Evolutionary conservation across 441 rosid species (phyloP).

Genomic region (Pelargonium fulgidum): DNA sequence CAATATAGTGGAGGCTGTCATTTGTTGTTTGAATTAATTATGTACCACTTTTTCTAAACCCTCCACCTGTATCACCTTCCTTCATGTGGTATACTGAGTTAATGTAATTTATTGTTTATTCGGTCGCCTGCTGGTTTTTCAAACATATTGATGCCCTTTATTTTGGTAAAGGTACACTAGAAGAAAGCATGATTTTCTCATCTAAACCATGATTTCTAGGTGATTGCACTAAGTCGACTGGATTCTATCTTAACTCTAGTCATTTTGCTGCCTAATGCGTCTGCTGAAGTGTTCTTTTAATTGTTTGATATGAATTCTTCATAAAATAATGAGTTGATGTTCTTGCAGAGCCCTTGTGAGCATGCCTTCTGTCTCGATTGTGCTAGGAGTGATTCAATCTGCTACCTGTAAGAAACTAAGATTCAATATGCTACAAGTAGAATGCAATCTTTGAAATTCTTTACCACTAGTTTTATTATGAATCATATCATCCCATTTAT

Average conservation of each 20-base stretch:
- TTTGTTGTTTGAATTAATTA: too few species aligned
- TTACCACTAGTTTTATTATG: too few species aligned
- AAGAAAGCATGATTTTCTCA: too few species aligned
- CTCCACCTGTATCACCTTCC: neutral
- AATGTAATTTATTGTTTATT: neutral
- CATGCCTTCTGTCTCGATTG: conserved; percentile 93
- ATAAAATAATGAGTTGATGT: conserved; percentile 14
- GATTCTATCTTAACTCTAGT: too few species aligned
- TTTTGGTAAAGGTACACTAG: too few species aligned
- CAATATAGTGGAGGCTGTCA: too few species aligned
- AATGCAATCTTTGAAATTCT: neutral
- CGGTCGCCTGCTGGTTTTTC: neutral
- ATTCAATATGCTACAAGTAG: neutral
- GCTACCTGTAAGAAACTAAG: conserved; percentile 70
- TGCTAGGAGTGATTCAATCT: conserved; percentile 88
- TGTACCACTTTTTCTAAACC: neutral
- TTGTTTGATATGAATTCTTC: conserved; percentile 2
- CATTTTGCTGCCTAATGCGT: too few species aligned
- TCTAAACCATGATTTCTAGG: too few species aligned
- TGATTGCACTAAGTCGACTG: too few species aligned
- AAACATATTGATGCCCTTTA: too few species aligned
- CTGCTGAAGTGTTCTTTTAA: neutral
- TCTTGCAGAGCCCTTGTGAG: conserved; percentile 84
- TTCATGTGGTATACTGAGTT: neutral
- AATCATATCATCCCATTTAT: too few species aligned